phyloP scores from a whole-genome alignment of 108 stramenopile species.

The Aurantiochytrium sp. region DNA sequence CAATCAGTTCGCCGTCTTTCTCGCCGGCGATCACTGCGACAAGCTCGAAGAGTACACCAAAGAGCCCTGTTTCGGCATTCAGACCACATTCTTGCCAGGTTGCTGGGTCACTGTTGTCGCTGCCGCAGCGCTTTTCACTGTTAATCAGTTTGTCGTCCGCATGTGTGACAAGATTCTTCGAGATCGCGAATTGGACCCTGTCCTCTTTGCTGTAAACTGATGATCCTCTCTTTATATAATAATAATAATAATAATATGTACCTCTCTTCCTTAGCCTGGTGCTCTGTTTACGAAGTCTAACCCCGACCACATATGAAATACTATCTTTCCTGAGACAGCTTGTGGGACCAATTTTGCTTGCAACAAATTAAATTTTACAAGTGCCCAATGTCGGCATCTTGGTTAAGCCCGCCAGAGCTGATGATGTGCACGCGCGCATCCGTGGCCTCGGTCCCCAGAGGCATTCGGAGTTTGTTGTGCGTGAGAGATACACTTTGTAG shows the following conservation, averaged over 20 bases:
- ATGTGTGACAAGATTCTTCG: background rate
- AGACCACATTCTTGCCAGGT: background rate
- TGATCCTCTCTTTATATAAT: too few species aligned
- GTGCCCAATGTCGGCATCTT: too few species aligned
- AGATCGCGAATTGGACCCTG: background rate
- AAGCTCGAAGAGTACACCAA: slow-evolving; percentile 15
- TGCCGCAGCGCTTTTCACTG: background rate
- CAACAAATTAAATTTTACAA: too few species aligned
- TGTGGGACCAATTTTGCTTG: too few species aligned
- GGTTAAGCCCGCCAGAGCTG: too few species aligned
- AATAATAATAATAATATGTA: too few species aligned
- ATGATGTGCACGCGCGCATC: background rate
- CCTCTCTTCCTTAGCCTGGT: too few species aligned
- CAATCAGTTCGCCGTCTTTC: slow-evolving; percentile 27
- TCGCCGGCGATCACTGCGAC: slow-evolving; percentile 29
- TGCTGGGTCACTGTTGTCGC: background rate
- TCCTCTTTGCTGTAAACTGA: background rate
- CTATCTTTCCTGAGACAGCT: too few species aligned
- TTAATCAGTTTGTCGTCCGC: background rate
- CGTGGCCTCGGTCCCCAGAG: background rate
- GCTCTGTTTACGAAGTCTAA: too few species aligned
- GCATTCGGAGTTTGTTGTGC: background rate
- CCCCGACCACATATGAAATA: too few species aligned
- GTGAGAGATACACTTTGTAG: background rate
- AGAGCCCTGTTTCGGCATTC: slow-evolving; percentile 14